Conservation (phyloP, 2,329 filamentous ascomycete genomes). For the Dactylonectria macrodidyma region DNA sequence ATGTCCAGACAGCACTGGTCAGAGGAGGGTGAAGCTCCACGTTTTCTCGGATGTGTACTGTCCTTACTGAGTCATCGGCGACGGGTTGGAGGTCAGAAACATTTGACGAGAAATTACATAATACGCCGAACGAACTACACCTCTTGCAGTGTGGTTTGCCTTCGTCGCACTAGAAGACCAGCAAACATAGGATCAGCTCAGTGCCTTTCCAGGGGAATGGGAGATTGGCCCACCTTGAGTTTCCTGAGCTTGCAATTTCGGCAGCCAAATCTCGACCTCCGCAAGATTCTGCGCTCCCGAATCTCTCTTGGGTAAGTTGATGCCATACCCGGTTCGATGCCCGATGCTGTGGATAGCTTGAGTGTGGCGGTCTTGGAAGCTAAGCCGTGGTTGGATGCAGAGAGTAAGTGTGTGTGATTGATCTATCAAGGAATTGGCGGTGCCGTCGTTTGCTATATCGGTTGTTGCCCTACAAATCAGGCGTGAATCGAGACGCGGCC, state of each 20-base stretch:
- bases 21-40: slow-evolving; percentile 43
- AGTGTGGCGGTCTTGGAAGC: no score
- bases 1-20: slow-evolving; percentile 54
- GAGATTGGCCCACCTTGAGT: slow-evolving; percentile 57
- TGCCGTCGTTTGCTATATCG: no score
- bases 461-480: no score
- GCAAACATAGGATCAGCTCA: not conserved
- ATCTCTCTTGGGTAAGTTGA: not conserved
- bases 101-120: slow-evolving; percentile 59
- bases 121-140: slow-evolving; percentile 60
- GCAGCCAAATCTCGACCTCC: slow-evolving; percentile 63
- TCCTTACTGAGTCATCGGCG: slow-evolving; percentile 39
- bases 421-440: no score
- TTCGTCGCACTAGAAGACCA: slow-evolving; percentile 60
- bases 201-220: not conserved
- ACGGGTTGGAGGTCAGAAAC: slow-evolving; percentile 56
- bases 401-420: no score
- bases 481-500: no score
- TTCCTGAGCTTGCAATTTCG: slow-evolving; percentile 67
- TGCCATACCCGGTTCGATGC: slow-evolving; percentile 17
- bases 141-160: slow-evolving; percentile 58
- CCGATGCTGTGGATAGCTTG: not conserved
- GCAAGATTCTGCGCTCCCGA: not conserved
- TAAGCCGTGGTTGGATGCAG: no score
- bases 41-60: slow-evolving; percentile 36